A percentile compares a stretch with the other conserved stretches of the same genome.
These are phyloP conservation scores for Boletus rex-veris DNA, from an alignment of 768 basidiomycete genomes.

Conservation along the genomic window DNA sequence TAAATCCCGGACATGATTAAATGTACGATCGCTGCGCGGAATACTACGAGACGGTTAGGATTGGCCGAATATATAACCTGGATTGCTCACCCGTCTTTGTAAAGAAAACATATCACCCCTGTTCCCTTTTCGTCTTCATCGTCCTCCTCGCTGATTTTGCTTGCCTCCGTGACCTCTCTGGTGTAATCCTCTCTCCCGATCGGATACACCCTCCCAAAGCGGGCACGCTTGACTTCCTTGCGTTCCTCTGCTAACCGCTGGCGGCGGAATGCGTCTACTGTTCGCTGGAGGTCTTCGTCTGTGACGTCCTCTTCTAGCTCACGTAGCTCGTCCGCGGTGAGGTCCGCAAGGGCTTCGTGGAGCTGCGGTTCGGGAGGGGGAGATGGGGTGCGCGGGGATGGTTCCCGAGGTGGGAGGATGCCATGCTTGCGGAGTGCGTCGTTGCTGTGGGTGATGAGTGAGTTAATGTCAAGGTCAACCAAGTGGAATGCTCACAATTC, in stretches of 20 bases:
- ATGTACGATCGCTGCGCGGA: constrained; percentile 74
- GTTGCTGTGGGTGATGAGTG: constrained; percentile 53
- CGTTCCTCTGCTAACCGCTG: constrained; percentile 64
- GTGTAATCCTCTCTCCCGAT: constrained; percentile 94
- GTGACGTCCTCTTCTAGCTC: constrained; percentile 69
- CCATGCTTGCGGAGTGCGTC: constrained; percentile 92
- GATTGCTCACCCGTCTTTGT: constrained; percentile 83
- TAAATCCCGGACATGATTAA: constrained; percentile 62
- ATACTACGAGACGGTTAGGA: constrained; percentile 47
- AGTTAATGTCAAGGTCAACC: not conserved
- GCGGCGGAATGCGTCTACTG: constrained; percentile 62
- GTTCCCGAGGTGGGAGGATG: constrained; percentile 74
- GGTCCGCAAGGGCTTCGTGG: constrained; percentile 61
- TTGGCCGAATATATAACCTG: not conserved
- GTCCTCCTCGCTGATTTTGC: constrained; percentile 61
- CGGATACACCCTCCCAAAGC: constrained; percentile 83
- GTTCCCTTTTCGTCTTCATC: constrained; percentile 73
- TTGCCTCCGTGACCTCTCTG: constrained; percentile 92
- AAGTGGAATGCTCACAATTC: constrained; percentile 71
- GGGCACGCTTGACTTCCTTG: constrained; percentile 52
- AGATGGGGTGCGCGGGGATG: constrained; percentile 72
- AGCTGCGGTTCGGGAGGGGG: constrained; percentile 76
- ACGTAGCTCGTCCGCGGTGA: constrained; percentile 58
- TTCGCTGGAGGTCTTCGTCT: constrained; percentile 74
- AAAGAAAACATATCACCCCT: constrained; percentile 90